Percentiles rank a stretch among this genome's conserved stretches.
These are phyloP conservation scores for Chaetomium olivaceum DNA, from an alignment of 2,329 filamentous ascomycete genomes.

Conservation along the genomic window DNA sequence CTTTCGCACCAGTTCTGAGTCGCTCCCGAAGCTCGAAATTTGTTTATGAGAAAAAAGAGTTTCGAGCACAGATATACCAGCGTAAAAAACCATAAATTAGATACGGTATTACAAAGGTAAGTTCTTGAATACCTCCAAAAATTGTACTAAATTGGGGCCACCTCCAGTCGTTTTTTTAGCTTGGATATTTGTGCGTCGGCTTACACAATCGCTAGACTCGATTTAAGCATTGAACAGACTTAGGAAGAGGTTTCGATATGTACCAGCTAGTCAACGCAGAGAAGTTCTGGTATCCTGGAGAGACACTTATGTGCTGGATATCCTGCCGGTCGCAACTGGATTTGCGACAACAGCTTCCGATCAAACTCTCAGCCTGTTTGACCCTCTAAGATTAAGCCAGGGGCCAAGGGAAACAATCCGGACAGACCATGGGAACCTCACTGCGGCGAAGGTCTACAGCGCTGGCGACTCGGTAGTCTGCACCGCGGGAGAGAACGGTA, in stretches of 20 bases:
- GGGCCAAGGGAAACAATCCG: constrained; percentile 51
- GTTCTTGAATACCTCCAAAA: not conserved
- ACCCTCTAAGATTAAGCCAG: constrained; percentile 56
- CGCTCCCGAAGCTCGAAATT: not conserved
- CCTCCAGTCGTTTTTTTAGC: not conserved
- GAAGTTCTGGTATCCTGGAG: constrained; percentile 43
- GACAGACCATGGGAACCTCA: constrained; percentile 63
- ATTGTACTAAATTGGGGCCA: not conserved
- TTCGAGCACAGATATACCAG: not conserved
- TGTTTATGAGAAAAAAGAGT: not conserved
- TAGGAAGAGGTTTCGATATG: constrained; percentile 37
- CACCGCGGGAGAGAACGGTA: constrained; percentile 72
- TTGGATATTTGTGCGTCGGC: not conserved
- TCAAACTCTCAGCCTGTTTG: constrained; percentile 66
- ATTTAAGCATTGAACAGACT: not conserved
- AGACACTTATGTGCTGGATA: constrained; percentile 59
- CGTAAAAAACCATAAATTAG: not conserved
- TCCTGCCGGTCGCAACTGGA: constrained; percentile 51
- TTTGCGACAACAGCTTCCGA: constrained; percentile 69
- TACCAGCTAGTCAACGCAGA: constrained; percentile 45
- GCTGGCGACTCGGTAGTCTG: constrained; percentile 56
- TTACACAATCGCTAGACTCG: constrained; percentile 2
- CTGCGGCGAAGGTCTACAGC: constrained; percentile 60
- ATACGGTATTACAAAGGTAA: not conserved
- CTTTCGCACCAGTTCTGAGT: not conserved